A percentile compares a stretch with the other conserved stretches of the same genome.
phyloP scores from a whole-genome alignment of 1,284 basidiomycete genomes.

The Mycosarcoma maydis region DNA sequence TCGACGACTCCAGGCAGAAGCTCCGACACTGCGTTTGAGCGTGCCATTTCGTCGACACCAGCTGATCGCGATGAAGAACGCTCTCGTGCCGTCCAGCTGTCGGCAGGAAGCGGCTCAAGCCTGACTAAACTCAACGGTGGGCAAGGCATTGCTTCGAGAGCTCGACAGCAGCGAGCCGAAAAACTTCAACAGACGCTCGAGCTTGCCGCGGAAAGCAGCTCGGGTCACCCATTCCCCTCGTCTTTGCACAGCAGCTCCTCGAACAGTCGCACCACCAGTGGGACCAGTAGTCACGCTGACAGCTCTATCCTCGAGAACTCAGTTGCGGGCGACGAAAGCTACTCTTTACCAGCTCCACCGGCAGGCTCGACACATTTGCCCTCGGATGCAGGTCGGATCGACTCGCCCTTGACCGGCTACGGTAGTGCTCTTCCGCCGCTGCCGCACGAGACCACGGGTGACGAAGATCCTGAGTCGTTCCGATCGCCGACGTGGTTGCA shows the following conservation, averaged over 20 bases:
- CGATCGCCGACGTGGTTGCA: conserved; percentile 18
- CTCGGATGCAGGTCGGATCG: conserved; percentile 1
- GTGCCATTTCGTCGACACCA: conserved; percentile 16
- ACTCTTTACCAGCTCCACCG: conserved; percentile 24
- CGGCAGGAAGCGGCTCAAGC: conserved; percentile 19
- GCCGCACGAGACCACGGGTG: conserved; percentile 38
- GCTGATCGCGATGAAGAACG: conserved; percentile 25
- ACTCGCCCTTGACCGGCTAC: conserved; percentile 27
- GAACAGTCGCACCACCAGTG: conserved; percentile 27
- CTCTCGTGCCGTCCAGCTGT: conserved; percentile 31
- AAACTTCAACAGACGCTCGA: conserved; percentile 42
- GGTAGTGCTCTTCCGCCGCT: conserved; percentile 26
- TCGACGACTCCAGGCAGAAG: conserved; percentile 16
- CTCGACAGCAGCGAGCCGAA: conserved; percentile 36
- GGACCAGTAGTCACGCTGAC: conserved; percentile 25
- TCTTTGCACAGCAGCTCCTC: conserved; percentile 22
- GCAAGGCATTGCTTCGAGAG: conserved; percentile 28
- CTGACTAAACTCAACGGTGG: conserved; percentile 31
- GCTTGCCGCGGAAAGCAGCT: conserved; percentile 12
- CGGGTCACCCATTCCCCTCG: conserved; percentile 25
- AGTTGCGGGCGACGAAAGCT: conserved; percentile 53
- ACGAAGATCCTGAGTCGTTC: conserved; percentile 24
- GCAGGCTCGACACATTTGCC: not conserved
- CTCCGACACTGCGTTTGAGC: conserved; percentile 14
- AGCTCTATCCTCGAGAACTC: conserved; percentile 36